Base-by-base conservation (phyloP, 352 stramenopile species). In the Pythium oligandrum region DNA sequence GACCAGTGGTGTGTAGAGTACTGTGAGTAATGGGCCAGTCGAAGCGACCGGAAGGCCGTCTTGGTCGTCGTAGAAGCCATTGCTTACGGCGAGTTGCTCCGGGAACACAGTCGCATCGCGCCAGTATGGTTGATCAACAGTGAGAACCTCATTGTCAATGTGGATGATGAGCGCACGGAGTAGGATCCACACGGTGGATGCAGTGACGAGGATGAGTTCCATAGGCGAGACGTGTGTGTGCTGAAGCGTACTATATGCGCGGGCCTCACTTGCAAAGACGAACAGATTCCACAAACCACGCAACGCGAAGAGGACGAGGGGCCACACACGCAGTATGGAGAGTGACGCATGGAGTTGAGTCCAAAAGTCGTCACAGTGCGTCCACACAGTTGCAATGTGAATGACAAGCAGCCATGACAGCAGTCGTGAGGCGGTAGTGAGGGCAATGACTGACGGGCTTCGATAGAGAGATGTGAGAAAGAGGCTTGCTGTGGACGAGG, bases 351-450 rank as follows among this genome's bases (percentile, higher is more conserved):
- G 68, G 10, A 76, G 31, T 50, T 65, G 66, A 36, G 53, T 60
- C 8, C 48, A 48, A 5, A 44, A 40, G 3, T 71, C 81, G 48
- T 48, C 55, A 2, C 57, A 70, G 44, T 68, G 71, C 9, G 60
- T 67, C 57, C 68, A 83, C 35, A 82, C 69, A 40, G 75, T 62
- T 34, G 73, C 63, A 53, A 75, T 81, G 5, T 73, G 75, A 9
- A 86, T 55, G 26, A 86, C 57, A 50, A 88, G 59, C 11, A 84
- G 50, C 77, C 77, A 88, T 33, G 72, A 83, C 38, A 88, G 43
- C 38, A 78, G 34, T 33, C 69, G 64, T 17, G 53, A 48, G 39
- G 45, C 35, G 3, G 61, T 66, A 9, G 65, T 36, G 34, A 68
- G 4, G 9, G 77, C 54, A 3, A 73, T 48, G 10, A 73, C 63